Percentiles rank a stretch among this genome's conserved stretches.
Evolutionary conservation across 208 protist species (phyloP).

Genomic region (Trypanosoma mega): DNA sequence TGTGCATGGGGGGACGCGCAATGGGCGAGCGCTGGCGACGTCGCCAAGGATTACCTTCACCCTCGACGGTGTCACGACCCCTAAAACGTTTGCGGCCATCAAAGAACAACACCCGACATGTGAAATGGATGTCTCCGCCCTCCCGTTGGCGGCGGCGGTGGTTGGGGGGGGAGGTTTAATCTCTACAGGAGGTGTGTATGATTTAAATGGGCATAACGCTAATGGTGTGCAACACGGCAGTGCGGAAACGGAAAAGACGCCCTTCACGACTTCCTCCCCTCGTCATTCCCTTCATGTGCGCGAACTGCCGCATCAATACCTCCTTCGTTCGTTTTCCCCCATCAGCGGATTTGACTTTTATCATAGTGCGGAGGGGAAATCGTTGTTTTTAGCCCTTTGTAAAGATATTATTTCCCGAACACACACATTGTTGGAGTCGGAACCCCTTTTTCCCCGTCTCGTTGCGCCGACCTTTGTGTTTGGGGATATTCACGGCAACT

Average conservation of each 20-base stretch:
- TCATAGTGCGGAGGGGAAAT: conserved; percentile 39
- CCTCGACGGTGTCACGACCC: conserved; percentile 51
- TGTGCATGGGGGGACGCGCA: neutral
- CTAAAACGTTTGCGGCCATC: conserved; percentile 63
- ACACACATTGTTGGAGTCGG: conserved; percentile 51
- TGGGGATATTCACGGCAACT: conserved; percentile 88
- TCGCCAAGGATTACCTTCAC: conserved; percentile 43
- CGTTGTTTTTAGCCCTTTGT: conserved; percentile 48
- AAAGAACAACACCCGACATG: conserved; percentile 32
- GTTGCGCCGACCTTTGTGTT: conserved; percentile 62
- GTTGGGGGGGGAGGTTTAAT: too few species aligned
- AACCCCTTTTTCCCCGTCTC: conserved; percentile 65
- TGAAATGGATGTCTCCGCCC: neutral
- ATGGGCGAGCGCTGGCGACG: neutral
- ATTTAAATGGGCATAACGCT: conserved; percentile 25
- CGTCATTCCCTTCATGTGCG: conserved; percentile 21
- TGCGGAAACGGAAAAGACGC: neutral
- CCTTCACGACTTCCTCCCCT: neutral
- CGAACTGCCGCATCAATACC: conserved; percentile 65
- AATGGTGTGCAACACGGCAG: conserved; percentile 14
- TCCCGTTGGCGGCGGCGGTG: neutral
- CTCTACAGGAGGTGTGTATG: too few species aligned
- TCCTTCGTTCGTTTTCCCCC: conserved; percentile 49
- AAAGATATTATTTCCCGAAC: conserved; percentile 47
- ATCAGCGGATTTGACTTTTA: conserved; percentile 56